These are phyloP conservation scores for Yamadazyma membranifaciens DNA, from an alignment of 1,139 yeast species.

Conservation along the genomic window DNA sequence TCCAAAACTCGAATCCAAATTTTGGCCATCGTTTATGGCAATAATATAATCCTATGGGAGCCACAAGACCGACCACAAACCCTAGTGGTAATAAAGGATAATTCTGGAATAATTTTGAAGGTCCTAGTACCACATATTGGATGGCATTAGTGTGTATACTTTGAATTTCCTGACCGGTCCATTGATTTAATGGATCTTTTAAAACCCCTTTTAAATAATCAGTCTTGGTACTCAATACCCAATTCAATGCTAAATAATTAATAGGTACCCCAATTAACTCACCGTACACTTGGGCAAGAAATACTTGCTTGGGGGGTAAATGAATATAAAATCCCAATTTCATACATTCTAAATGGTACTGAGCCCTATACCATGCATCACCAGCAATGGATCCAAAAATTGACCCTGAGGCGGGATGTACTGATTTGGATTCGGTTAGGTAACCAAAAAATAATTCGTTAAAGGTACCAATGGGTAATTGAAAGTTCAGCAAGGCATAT, in stretches of 20 bases:
- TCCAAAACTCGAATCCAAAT: conserved; percentile 37
- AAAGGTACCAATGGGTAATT: conserved; percentile 50
- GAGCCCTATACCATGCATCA: conserved; percentile 55
- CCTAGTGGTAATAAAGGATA: conserved; percentile 46
- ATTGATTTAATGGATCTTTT: conserved; percentile 47
- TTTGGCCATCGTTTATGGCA: conserved; percentile 24
- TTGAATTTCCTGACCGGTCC: conserved; percentile 49
- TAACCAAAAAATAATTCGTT: conserved; percentile 49
- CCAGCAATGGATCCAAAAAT: conserved; percentile 52
- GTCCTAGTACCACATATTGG: conserved; percentile 51
- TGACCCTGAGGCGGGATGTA: conserved; percentile 50
- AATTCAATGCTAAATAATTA: conserved; percentile 44
- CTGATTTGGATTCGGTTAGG: conserved; percentile 32
- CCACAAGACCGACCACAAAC: conserved; percentile 37
- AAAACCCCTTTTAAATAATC: conserved; percentile 37
- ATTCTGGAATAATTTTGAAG: conserved; percentile 36
- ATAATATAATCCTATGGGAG: conserved; percentile 33
- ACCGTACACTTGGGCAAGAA: conserved; percentile 49
- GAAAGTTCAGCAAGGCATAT: conserved; percentile 51
- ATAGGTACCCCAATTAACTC: conserved; percentile 51
- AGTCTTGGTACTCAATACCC: conserved; percentile 42
- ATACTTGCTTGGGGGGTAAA: conserved; percentile 46
- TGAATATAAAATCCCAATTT: conserved; percentile 49
- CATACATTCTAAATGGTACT: conserved; percentile 47
- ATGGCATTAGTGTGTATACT: conserved; percentile 47